These are phyloP conservation scores for Spergularia azorica DNA, from an alignment of 179 eudicot species.

Conservation along the genomic window DNA sequence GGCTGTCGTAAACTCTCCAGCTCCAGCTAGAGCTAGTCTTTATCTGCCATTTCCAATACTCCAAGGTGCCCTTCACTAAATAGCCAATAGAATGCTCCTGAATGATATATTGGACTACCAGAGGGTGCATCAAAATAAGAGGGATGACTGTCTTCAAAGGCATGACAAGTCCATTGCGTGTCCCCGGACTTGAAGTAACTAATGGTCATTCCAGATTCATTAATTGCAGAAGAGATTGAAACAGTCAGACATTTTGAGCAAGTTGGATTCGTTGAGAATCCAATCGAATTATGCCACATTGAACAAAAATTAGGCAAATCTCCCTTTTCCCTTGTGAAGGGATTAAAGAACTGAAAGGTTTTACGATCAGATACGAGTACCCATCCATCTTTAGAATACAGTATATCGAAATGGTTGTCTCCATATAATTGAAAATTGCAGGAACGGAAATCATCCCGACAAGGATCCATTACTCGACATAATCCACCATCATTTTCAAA, in stretches of 20 bases:
- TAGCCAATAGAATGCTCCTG: slow-evolving; percentile 20
- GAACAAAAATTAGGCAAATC: background rate
- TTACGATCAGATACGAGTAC: background rate
- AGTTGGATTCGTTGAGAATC: slow-evolving; percentile 21
- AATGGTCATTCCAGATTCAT: background rate
- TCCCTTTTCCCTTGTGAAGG: slow-evolving; percentile 12
- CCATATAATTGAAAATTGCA: background rate
- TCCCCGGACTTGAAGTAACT: background rate
- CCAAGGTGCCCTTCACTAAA: slow-evolving; percentile 5
- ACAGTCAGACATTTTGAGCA: slow-evolving; percentile 15
- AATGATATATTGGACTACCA: slow-evolving; percentile 1
- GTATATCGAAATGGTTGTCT: background rate
- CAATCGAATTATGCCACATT: background rate
- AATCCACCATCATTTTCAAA: slow-evolving; percentile 1
- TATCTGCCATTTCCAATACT: slow-evolving; percentile 8
- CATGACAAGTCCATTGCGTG: background rate
- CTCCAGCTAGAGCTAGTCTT: background rate
- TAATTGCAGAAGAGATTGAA: too few relatives aligned
- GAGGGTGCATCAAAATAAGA: background rate
- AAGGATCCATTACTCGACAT: slow-evolving; percentile 5
- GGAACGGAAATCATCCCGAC: background rate
- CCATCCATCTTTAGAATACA: slow-evolving; percentile 28
- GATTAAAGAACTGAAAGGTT: slow-evolving; percentile 20
- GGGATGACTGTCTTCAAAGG: background rate
- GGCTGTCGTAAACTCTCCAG: slow-evolving; percentile 17